Evolutionary conservation across 108 stramenopile genomes (phyloP).

Genomic region (Fragilariopsis cylindrus): DNA sequence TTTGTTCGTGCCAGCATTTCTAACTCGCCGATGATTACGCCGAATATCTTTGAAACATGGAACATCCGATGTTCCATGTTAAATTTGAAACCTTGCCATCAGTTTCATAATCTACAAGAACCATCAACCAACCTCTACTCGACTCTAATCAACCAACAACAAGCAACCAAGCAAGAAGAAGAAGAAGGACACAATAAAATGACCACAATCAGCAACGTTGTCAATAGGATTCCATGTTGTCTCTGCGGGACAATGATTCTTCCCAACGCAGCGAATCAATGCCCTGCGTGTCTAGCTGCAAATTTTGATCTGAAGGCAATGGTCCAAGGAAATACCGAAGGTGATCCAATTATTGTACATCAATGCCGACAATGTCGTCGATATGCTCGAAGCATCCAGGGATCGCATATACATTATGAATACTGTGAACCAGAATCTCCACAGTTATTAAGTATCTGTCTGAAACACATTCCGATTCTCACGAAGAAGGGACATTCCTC

Average conservation of each 20-base stretch:
- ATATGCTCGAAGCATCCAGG: conserved; percentile 48
- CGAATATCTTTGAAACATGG: too few relatives aligned
- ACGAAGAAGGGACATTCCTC: conserved; percentile 30
- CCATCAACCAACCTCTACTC: too few relatives aligned
- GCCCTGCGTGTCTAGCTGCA: conserved; percentile 66
- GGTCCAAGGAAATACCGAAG: conserved; percentile 47
- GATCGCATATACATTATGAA: conserved; percentile 39
- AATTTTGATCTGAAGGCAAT: conserved; percentile 55
- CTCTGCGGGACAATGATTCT: conserved; percentile 77
- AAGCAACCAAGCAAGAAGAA: not conserved
- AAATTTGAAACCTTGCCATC: too few relatives aligned
- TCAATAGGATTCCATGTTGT: conserved; percentile 65
- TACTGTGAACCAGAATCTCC: conserved; percentile 82
- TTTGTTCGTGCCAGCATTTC: too few relatives aligned
- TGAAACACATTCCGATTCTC: conserved; percentile 91
- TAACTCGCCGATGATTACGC: too few relatives aligned
- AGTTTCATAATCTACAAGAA: too few relatives aligned
- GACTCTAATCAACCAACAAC: too few relatives aligned
- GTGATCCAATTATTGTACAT: conserved; percentile 44
- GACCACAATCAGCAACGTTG: conserved; percentile 19
- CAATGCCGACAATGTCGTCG: conserved; percentile 93
- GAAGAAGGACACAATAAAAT: not conserved
- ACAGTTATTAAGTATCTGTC: conserved; percentile 90
- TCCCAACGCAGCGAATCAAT: conserved; percentile 89
- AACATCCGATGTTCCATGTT: too few relatives aligned